A percentile compares a stretch with the other conserved stretches of the same genome.
These are phyloP conservation scores for Hyaloperonospora brassicae DNA, from an alignment of 352 stramenopile genomes.

Conservation along the genomic window DNA sequence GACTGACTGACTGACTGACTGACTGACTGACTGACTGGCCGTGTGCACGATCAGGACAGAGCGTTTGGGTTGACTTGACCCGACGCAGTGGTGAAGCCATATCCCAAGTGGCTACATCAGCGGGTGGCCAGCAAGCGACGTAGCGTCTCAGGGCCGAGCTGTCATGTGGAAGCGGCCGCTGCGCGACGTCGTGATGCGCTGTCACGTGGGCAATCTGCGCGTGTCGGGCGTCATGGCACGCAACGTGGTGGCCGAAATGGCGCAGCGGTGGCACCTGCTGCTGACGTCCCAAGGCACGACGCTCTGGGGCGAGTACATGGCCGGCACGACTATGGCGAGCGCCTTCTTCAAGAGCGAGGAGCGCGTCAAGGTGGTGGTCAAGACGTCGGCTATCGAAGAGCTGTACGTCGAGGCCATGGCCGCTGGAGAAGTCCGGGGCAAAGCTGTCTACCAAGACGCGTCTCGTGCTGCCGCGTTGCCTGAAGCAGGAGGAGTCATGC, in stretches of 20 bases:
- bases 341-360: conserved; percentile 85
- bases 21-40: too few relatives aligned
- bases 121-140: too few relatives aligned
- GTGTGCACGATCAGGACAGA: too few relatives aligned
- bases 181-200: conserved; percentile 63
- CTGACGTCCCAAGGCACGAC: conserved; percentile 35
- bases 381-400: conserved; percentile 55
- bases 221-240: conserved; percentile 68
- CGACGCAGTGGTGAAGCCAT: too few relatives aligned
- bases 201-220: conserved; percentile 75
- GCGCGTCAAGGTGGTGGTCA: conserved; percentile 69
- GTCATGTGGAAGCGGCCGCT: conserved; percentile 44
- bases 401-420: conserved; percentile 73
- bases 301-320: conserved; percentile 86
- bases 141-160: conserved; percentile 3
- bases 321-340: conserved; percentile 74
- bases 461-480: conserved; percentile 17
- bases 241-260: conserved; percentile 43
- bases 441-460: conserved; percentile 35
- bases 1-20: too few relatives aligned
- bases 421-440: conserved; percentile 71
- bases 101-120: too few relatives aligned
- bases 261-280: conserved; percentile 49
- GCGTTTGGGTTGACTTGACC: too few relatives aligned
- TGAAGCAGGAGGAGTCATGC: conserved; percentile 44